Conservation (phyloP, 257 asterid species). For the Rauvolfia tetraphylla region DNA sequence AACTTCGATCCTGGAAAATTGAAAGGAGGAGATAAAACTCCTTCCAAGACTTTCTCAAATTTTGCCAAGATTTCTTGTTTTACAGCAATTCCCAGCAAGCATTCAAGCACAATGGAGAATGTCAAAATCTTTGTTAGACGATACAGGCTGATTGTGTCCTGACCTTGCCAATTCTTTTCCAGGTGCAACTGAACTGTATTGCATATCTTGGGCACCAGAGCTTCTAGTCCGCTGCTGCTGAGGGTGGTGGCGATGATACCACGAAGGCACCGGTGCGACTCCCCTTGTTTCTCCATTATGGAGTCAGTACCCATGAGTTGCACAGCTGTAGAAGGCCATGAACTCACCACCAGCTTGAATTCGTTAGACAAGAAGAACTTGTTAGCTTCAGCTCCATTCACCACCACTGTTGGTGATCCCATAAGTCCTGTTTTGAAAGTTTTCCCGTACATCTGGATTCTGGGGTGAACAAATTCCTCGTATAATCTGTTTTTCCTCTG, state of each 20-base stretch:
- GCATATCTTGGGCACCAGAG: slow-evolving; percentile 63
- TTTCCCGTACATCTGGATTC: slow-evolving; percentile 51
- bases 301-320: slow-evolving; percentile 76
- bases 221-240: slow-evolving; percentile 39
- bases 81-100: slow-evolving; percentile 66
- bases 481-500: slow-evolving; percentile 60
- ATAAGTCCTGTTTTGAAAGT: slow-evolving; percentile 73
- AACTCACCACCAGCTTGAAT: slow-evolving; percentile 78
- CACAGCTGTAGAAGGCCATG: slow-evolving; percentile 88
- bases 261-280: slow-evolving; percentile 57
- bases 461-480: slow-evolving; percentile 61
- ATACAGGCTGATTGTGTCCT: slow-evolving; percentile 41
- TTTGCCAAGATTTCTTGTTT: slow-evolving; percentile 43
- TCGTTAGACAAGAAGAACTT: slow-evolving; percentile 77
- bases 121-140: slow-evolving; percentile 47
- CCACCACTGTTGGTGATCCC: slow-evolving; percentile 80
- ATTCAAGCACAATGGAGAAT: slow-evolving; percentile 64
- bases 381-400: slow-evolving; percentile 78
- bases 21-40: slow-evolving; percentile 61
- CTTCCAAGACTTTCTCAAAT: slow-evolving; percentile 77
- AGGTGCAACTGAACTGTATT: slow-evolving; percentile 40
- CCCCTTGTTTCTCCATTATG: slow-evolving; percentile 88
- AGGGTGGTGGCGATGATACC: slow-evolving; percentile 71
- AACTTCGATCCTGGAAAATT: slow-evolving; percentile 63
- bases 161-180: slow-evolving; percentile 38